Conservation (phyloP, 176 grass and related monocot species). For the Oryza rufipogon region DNA sequence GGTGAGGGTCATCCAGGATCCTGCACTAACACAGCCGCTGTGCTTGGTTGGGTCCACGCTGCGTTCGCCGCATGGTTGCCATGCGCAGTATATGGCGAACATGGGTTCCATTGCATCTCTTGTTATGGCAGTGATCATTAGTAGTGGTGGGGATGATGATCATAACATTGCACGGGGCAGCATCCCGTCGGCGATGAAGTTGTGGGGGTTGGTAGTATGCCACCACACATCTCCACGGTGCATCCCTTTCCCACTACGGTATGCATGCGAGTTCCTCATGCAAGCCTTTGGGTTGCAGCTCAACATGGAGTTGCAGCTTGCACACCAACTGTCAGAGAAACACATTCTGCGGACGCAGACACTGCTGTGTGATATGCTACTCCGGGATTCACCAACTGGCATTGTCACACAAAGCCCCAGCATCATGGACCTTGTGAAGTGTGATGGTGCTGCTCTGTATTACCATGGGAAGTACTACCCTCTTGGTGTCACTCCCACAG, state of each 20-base stretch:
- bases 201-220: conserved; percentile 98
- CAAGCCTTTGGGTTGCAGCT: conserved; percentile 91
- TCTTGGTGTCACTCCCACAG: conserved; percentile 78
- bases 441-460: conserved; percentile 86
- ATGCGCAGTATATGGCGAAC: conserved; percentile 96
- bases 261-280: conserved; percentile 97
- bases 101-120: conserved; percentile 97
- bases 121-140: conserved; percentile 91
- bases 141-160: conserved; percentile 67
- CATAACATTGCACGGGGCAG: conserved; percentile 35
- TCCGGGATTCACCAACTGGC: conserved; percentile 86
- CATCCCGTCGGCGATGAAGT: conserved; percentile 65
- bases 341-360: conserved; percentile 90
- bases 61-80: conserved; percentile 80
- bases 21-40: conserved; percentile 64
- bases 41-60: conserved; percentile 96
- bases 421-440: conserved; percentile 99
- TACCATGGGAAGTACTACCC: conserved; percentile 87
- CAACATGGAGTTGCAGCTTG: conserved; percentile 98
- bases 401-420: conserved; percentile 97
- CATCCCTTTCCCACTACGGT: conserved; percentile 90
- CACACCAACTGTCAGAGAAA: conserved; percentile 86
- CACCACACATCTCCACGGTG: conserved; percentile 89
- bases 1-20: conserved; percentile 85
- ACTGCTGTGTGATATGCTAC: conserved; percentile 92